These are phyloP conservation scores for Acer campestre DNA, from an alignment of 345 rosid species.

Conservation along the genomic window DNA sequence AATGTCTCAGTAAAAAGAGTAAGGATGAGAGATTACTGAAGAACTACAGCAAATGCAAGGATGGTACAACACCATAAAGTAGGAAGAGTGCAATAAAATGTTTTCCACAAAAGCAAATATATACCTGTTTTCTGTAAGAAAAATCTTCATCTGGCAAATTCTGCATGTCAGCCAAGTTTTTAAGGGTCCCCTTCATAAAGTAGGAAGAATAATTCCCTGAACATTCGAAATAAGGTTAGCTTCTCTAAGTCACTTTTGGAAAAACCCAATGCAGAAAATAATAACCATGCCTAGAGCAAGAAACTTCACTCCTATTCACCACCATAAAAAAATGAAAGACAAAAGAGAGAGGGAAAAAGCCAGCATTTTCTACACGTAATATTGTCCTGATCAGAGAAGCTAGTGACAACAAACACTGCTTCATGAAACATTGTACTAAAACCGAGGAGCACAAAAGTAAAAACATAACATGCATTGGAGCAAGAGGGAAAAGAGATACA, in stretches of 20 bases:
- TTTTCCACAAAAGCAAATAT: background rate
- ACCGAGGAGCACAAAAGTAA: background rate
- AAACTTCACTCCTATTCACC: background rate
- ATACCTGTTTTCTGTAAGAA: conserved; percentile 85
- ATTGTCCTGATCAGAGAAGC: background rate
- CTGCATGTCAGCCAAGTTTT: conserved; percentile 84
- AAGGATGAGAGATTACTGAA: conserved; percentile 17
- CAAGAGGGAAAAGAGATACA: background rate
- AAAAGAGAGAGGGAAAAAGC: background rate
- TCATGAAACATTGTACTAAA: background rate
- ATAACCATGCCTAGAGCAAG: background rate
- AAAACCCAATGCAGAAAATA: background rate
- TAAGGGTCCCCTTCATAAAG: conserved; percentile 75
- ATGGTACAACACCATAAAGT: background rate
- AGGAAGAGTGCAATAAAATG: background rate
- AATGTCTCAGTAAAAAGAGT: conserved; percentile 11
- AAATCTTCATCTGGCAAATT: conserved; percentile 82
- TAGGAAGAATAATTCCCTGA: conserved; percentile 71
- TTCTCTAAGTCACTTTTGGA: background rate
- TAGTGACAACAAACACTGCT: background rate
- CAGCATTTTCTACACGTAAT: background rate
- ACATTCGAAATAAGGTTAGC: conserved; percentile 13
- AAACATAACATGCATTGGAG: background rate
- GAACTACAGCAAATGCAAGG: background rate
- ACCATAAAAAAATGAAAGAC: background rate